Percentiles rank a stretch among this genome's conserved stretches.
Conservation (phyloP, 352 stramenopile genomes). For the Peronosclerospora sorghi region DNA sequence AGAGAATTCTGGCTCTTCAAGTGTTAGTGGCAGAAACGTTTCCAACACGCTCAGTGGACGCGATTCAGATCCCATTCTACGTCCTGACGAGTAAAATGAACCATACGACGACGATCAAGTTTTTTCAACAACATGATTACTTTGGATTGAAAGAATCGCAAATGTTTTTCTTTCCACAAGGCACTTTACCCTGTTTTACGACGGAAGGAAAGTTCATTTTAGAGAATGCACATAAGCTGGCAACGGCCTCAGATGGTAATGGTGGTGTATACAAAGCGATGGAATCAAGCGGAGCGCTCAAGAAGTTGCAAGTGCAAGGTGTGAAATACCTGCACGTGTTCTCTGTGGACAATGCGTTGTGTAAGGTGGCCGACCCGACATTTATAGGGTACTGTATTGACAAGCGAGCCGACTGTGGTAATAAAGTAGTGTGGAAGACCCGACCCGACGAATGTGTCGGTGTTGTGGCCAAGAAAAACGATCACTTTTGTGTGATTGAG, state of each 20-base stretch:
- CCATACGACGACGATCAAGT: constrained; percentile 84
- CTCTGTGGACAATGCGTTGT: constrained; percentile 96
- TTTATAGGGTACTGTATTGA: constrained; percentile 95
- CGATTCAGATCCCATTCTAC: constrained; percentile 73
- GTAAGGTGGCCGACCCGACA: constrained; percentile 88
- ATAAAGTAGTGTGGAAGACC: constrained; percentile 94
- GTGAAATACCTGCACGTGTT: constrained; percentile 95
- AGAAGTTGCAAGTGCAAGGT: constrained; percentile 70
- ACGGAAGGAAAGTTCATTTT: constrained; percentile 93
- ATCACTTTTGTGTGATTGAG: constrained; percentile 89
- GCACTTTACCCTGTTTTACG: constrained; percentile 93
- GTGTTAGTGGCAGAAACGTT: constrained; percentile 60
- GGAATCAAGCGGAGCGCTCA: constrained; percentile 72
- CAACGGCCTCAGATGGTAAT: constrained; percentile 94
- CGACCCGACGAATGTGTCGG: constrained; percentile 88
- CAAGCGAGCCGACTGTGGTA: constrained; percentile 89
- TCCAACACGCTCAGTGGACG: constrained; percentile 9
- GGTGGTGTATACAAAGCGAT: constrained; percentile 93
- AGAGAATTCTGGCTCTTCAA: too few species aligned
- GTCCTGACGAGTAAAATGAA: constrained; percentile 98
- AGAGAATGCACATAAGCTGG: constrained; percentile 67
- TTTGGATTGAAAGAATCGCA: constrained; percentile 88
- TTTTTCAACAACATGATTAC: constrained; percentile 83
- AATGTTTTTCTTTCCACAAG: constrained; percentile 93
- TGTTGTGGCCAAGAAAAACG: constrained; percentile 68